Evolutionary conservation across 805 yeast species (phyloP).

Genomic region (Candida nonsorbophila): DNA sequence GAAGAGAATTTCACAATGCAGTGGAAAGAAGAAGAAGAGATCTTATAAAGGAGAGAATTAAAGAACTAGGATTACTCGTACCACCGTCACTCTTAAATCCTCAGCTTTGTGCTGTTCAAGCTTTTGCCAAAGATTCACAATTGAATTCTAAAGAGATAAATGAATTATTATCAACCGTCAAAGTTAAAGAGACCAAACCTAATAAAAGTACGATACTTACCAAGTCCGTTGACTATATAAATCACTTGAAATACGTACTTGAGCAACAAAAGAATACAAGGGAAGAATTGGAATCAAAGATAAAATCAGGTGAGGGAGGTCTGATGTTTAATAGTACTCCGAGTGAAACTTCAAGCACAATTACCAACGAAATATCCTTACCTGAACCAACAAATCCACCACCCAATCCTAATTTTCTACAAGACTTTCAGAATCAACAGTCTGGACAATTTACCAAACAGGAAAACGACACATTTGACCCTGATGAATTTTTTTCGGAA

Average conservation of each 20-base stretch:
- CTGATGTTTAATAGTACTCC: not conserved
- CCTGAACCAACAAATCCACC: constrained; percentile 2
- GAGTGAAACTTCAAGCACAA: constrained; percentile 1
- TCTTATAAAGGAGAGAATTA: constrained; percentile 81
- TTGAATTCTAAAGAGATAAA: constrained; percentile 26
- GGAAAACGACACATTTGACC: constrained; percentile 15
- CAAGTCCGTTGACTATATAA: constrained; percentile 76
- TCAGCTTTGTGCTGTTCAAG: constrained; percentile 36
- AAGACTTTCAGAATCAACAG: constrained; percentile 10
- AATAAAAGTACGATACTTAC: constrained; percentile 76
- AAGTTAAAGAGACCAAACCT: constrained; percentile 65
- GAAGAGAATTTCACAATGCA: constrained; percentile 89
- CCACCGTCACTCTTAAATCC: constrained; percentile 68
- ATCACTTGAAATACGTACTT: constrained; percentile 57
- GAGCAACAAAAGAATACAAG: constrained; percentile 49
- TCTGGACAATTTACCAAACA: constrained; percentile 5
- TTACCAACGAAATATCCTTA: constrained; percentile 3
- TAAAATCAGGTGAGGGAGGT: constrained; percentile 11
- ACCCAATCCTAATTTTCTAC: constrained; percentile 7
- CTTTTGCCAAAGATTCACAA: constrained; percentile 28
- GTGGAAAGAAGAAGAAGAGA: constrained; percentile 92
- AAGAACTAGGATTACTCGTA: constrained; percentile 73
- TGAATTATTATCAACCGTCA: constrained; percentile 33
- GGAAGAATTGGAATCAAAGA: constrained; percentile 26
- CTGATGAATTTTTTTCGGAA: constrained; percentile 23